phyloP scores from a whole-genome alignment of 768 basidiomycete species.

The Naganishia randhawae region DNA sequence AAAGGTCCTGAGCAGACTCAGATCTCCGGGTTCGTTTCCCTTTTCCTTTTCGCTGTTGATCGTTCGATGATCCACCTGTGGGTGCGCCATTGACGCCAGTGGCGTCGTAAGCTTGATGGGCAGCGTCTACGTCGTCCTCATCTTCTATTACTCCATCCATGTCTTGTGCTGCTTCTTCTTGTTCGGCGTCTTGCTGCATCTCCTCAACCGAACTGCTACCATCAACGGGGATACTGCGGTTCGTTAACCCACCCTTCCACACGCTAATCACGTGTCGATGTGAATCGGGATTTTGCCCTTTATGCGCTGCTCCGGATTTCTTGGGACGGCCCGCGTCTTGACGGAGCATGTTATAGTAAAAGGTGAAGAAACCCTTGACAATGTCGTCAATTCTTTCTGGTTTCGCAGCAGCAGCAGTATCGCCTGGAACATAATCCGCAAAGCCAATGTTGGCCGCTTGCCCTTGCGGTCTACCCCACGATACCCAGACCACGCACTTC shows the following conservation, averaged over 20 bases:
- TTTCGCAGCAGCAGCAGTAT: not conserved
- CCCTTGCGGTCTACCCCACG: slow-evolving; percentile 41
- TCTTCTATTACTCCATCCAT: slow-evolving; percentile 1
- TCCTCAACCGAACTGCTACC: not conserved
- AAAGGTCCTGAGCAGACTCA: not conserved
- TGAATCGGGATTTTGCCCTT: slow-evolving; percentile 26
- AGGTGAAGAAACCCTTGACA: slow-evolving; percentile 43
- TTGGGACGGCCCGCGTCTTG: not conserved
- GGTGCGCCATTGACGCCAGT: slow-evolving; percentile 28
- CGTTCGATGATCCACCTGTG: slow-evolving; percentile 30
- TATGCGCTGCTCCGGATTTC: not conserved
- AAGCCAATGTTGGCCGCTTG: slow-evolving; percentile 17
- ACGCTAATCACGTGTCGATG: slow-evolving; percentile 24
- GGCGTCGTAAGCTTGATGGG: not conserved
- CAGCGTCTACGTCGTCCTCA: slow-evolving; percentile 18
- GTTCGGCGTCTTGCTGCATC: slow-evolving; percentile 23
- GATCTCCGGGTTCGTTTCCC: slow-evolving; percentile 6
- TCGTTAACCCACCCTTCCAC: slow-evolving; percentile 23
- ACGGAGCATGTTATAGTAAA: slow-evolving; percentile 10
- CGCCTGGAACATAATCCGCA: not conserved
- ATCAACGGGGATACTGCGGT: slow-evolving; percentile 3
- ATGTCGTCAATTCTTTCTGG: slow-evolving; percentile 1
- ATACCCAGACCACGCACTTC: slow-evolving; percentile 40
- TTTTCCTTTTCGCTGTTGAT: not conserved
- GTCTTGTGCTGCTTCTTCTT: not conserved